phyloP scores from a whole-genome alignment of 2,329 filamentous ascomycete species.

The Cercospora sp. region DNA sequence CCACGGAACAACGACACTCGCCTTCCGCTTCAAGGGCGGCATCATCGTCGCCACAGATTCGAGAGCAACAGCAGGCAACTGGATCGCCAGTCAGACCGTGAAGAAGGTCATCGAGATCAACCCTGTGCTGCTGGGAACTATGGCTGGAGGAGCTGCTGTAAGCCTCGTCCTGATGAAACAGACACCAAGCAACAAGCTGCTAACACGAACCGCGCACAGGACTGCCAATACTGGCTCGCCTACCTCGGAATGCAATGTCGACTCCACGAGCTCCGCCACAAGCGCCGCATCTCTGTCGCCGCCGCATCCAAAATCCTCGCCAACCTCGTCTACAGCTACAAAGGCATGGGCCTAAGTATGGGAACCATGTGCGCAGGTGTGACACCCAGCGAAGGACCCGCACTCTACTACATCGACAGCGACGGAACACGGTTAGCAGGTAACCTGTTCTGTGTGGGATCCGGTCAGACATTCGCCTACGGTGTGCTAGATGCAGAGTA shows the following conservation, averaged over 20 bases:
- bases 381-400: constrained; percentile 90
- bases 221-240: constrained; percentile 99
- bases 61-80: constrained; percentile 93
- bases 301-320: constrained; percentile 97
- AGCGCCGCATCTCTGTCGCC: constrained; percentile 95
- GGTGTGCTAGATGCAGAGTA: constrained; percentile 97
- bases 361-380: constrained; percentile 99
- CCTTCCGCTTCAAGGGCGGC: constrained; percentile 96
- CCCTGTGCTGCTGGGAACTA: constrained; percentile 87
- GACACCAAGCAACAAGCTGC: constrained; percentile 7
- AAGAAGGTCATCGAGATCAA: constrained; percentile 99
- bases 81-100: constrained; percentile 99
- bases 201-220: constrained; percentile 50
- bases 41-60: constrained; percentile 99
- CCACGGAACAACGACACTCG: constrained; percentile 96
- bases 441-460: constrained; percentile 97
- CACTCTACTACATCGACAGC: constrained; percentile 98
- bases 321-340: constrained; percentile 98
- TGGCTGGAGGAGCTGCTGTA: constrained; percentile 95
- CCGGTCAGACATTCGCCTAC: constrained; percentile 97
- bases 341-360: constrained; percentile 98
- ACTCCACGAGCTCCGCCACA: constrained; percentile 97
- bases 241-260: constrained; percentile 99
- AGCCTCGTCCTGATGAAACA: constrained; percentile 36
- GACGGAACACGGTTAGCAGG: constrained; percentile 90